phyloP scores from a whole-genome alignment of 495 filamentous ascomycete species.

The Penicillium alfredii region DNA sequence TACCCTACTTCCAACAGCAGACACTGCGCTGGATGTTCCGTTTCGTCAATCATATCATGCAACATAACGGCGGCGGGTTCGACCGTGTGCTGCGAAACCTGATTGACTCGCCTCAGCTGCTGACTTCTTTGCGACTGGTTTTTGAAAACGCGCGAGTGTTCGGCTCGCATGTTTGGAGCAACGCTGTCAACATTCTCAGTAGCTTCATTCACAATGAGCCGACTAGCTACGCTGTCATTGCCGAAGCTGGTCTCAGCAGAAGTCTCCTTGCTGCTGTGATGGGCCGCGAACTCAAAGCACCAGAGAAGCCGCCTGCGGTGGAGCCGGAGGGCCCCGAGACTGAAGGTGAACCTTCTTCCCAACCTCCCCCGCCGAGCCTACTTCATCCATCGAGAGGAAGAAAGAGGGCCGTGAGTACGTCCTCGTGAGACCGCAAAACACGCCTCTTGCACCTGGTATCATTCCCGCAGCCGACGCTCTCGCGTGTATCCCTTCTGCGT shows the following conservation, averaged over 20 bases:
- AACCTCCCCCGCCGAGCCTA: slow-evolving; percentile 13
- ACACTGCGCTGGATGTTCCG: slow-evolving; percentile 90
- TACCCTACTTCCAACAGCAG: slow-evolving; percentile 87
- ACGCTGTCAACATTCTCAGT: slow-evolving; percentile 80
- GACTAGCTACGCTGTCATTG: slow-evolving; percentile 91
- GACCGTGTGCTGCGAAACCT: slow-evolving; percentile 87
- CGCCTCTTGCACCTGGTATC: slow-evolving; percentile 63
- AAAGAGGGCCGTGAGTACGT: slow-evolving; percentile 29
- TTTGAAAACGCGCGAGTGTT: slow-evolving; percentile 71
- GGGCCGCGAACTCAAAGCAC: slow-evolving; percentile 34
- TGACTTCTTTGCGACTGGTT: slow-evolving; percentile 72
- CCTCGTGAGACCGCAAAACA: slow-evolving; percentile 27
- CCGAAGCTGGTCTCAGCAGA: slow-evolving; percentile 84
- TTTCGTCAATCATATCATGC: slow-evolving; percentile 93
- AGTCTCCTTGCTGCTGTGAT: slow-evolving; percentile 77
- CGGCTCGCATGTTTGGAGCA: slow-evolving; percentile 90
- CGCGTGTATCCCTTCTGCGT: slow-evolving; percentile 72
- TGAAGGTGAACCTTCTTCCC: slow-evolving; percentile 20
- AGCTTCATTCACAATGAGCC: slow-evolving; percentile 99
- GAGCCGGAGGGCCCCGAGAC: slow-evolving; percentile 19
- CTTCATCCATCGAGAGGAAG: slow-evolving; percentile 10
- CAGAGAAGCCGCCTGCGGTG: slow-evolving; percentile 26
- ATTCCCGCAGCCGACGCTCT: slow-evolving; percentile 82
- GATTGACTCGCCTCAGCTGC: slow-evolving; percentile 82
- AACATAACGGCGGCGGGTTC: slow-evolving; percentile 73